Evolutionary conservation across 495 filamentous ascomycete species (phyloP), one percentile per base, ranked within the genome.

Genomic region (Hypoxylon fragiforme): DNA sequence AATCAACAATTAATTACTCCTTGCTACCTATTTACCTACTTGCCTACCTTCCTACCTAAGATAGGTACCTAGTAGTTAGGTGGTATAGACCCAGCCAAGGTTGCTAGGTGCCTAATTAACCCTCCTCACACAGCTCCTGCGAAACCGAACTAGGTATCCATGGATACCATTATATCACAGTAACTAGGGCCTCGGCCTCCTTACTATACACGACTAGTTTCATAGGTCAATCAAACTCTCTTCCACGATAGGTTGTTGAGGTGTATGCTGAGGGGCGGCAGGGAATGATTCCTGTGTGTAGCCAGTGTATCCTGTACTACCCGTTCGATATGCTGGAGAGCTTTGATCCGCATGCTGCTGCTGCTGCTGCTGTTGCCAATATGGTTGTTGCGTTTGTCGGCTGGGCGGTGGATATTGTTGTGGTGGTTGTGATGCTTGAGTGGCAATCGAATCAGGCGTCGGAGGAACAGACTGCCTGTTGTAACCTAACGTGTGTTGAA

Each of bases 141-240:
- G n/a, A n/a, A n/a, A n/a, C n/a, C n/a, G n/a, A n/a, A n/a, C n/a
- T n/a, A n/a, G n/a, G n/a, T 9, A 28, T 28, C 24, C 24, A 28
- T 28, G 24, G 24, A 28, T 28, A 28, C 9, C 24, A 28, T 28
- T 9, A 28, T 4, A 28, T 28, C 24, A n/a, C n/a, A n/a, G n/a
- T n/a, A n/a, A n/a, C n/a, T n/a, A n/a, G n/a, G n/a, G n/a, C n/a
- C n/a, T n/a, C n/a, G n/a, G n/a, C 18, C 3, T 15, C 14, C 36
- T 18, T 14, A 8, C 13, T 18, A 16, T 18, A 19, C 7, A 8
- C 7, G 41, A 12, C 5, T 32, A 14, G 34, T 37, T 19, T 71
- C 72, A 90, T 48, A 90, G 74, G 65, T 97, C 92, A 72, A 97
- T 97, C 69, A 97, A 73, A 62, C 88, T 91, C 71, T 97, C 92